Conservation (phyloP, 2,329 filamentous ascomycete species). For the Fonsecaea nubica region DNA sequence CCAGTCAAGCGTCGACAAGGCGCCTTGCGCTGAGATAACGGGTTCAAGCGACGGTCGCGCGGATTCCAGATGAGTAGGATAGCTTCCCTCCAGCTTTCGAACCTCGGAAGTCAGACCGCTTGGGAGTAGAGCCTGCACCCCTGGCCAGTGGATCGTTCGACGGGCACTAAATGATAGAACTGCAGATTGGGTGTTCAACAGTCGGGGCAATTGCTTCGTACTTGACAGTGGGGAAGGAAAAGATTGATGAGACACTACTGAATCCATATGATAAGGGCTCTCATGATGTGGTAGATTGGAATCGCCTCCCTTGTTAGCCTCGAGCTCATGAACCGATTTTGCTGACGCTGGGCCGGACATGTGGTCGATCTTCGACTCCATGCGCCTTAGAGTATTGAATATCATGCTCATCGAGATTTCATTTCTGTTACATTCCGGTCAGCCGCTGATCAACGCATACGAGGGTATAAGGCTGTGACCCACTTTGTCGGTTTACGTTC, state of each 20-base stretch:
- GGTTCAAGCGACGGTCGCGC: conserved; percentile 53
- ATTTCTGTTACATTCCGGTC: conserved; percentile 47
- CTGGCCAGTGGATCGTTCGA: conserved; percentile 58
- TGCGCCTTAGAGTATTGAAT: conserved; percentile 60
- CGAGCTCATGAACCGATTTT: conserved; percentile 37
- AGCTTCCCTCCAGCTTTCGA: conserved; percentile 54
- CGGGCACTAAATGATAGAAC: conserved; percentile 58
- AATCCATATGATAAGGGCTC: conserved; percentile 43
- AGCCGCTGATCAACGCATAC: not conserved
- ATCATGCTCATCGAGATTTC: conserved; percentile 62
- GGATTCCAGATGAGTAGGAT: conserved; percentile 59
- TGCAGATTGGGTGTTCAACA: not conserved
- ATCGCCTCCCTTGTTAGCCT: conserved; percentile 18
- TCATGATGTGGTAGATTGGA: conserved; percentile 31
- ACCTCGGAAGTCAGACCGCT: conserved; percentile 48
- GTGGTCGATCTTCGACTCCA: conserved; percentile 61
- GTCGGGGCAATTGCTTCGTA: conserved; percentile 43
- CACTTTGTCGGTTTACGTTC: conserved; percentile 61
- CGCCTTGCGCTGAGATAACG: conserved; percentile 21
- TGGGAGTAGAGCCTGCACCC: conserved; percentile 54
- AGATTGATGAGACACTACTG: conserved; percentile 44
- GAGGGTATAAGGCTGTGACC: conserved; percentile 31
- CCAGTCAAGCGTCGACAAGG: conserved; percentile 45
- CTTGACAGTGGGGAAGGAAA: conserved; percentile 43
- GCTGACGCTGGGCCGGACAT: conserved; percentile 50